These are phyloP conservation scores for Iberis pinnata DNA, from an alignment of 345 rosid species.

Conservation along the genomic window DNA sequence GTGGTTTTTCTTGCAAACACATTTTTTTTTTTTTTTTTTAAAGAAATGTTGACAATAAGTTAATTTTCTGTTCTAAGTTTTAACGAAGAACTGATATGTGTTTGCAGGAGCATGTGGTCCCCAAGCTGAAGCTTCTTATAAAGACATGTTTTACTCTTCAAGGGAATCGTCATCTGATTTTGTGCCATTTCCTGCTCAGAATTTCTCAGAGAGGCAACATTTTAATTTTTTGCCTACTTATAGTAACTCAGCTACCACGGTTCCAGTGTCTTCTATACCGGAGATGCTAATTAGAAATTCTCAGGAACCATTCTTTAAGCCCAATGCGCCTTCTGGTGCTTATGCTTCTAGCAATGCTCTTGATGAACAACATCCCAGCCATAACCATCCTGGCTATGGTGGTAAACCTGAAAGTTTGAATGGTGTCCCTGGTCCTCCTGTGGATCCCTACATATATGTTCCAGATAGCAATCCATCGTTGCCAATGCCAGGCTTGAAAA, in stretches of 20 bases:
- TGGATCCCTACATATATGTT: constrained; percentile 13
- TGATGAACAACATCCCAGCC: constrained; percentile 12
- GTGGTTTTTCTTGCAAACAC: too few relatives aligned
- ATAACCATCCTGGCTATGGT: constrained; percentile 24
- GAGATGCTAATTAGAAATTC: constrained; percentile 30
- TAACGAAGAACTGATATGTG: not conserved
- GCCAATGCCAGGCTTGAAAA: constrained; percentile 24
- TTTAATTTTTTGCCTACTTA: constrained; percentile 21
- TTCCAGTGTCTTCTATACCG: constrained; percentile 31
- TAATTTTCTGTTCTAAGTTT: not conserved
- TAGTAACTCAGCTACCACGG: constrained; percentile 30
- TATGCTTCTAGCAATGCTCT: constrained; percentile 15
- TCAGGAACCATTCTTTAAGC: constrained; percentile 29
- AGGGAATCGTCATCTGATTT: constrained; percentile 32
- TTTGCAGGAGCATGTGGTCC: constrained; percentile 39
- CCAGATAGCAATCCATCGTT: constrained; percentile 29
- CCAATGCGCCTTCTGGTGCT: constrained; percentile 11
- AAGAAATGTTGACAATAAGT: too few relatives aligned
- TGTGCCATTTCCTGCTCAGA: constrained; percentile 25
- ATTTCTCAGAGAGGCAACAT: constrained; percentile 32
- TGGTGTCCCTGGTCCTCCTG: constrained; percentile 25
- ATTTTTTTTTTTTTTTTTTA: too few relatives aligned
- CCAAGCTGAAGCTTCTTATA: constrained; percentile 27
- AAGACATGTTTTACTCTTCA: constrained; percentile 29
- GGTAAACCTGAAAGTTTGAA: constrained; percentile 27